Evolutionary conservation across 148 eudicot genomes (phyloP), one percentile per base, ranked within the genome.

Genomic region (Arctostaphylos glauca): DNA sequence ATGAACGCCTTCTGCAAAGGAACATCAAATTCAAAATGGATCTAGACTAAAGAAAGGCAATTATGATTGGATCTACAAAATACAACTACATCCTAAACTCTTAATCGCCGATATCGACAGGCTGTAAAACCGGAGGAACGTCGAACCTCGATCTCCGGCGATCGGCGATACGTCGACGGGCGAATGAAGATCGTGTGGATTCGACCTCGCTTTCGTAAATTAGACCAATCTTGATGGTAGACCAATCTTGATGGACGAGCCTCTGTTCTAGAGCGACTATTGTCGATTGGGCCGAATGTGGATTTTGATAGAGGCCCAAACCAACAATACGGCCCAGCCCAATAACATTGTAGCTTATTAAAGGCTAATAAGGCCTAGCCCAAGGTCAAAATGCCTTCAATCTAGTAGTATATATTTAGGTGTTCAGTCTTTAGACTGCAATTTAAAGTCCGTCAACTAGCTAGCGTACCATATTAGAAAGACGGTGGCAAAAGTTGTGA

Each of bases 131-230:
- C 4, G 76, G 5, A 15, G 23, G 16, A 3, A 50, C 2, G 25
- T 4, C 2, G 16, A 66, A 66, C 82, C 58, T 23, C 49, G 23
- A 66, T 64, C 58, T 66, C 74, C 81, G 72, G 55, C 43, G 54
- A 47, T n/a, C 81, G 68, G 52, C 50, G 54, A 59, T n/a, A 6
- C 19, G 67, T 62, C 21, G 49, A 46, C 81, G 53, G 76, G 3
- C 53, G n/a, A 9, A 49, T 9, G 31, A 48, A 7, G 25, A 14
- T 43, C 44, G 0, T 13, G 78, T 50, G 23, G 41, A 49, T 74
- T 74, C 77, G 77, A 8, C 77, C 5, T 12, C 4, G 78, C 10
- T 75, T 50, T 75, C 78, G 58, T 50, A 49, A 23, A 49, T 75
- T 2, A n/a, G 54, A 41, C 68, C 68, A 62, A 62, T 10, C 67